Conservation (phyloP, 495 filamentous ascomycete genomes). For the Neurospora sublineolata region DNA sequence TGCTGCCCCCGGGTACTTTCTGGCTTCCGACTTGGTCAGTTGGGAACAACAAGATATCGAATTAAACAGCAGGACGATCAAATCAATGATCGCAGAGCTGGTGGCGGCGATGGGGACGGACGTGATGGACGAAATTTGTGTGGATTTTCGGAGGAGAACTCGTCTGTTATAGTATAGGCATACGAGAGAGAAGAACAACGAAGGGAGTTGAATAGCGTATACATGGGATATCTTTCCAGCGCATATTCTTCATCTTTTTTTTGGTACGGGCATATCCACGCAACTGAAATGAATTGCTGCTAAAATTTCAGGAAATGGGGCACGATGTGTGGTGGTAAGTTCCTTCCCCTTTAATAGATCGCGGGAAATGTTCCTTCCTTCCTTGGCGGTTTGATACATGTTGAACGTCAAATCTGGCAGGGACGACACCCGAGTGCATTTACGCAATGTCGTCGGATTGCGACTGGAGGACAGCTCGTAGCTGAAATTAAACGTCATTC, state of each 20-base stretch:
- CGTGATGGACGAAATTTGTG: conserved; percentile 43
- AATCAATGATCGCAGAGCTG: conserved; percentile 61
- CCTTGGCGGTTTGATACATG: neutral
- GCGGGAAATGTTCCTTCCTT: neutral
- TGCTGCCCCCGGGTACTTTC: conserved; percentile 17
- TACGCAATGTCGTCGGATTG: neutral
- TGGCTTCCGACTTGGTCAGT: conserved; percentile 44
- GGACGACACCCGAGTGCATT: neutral
- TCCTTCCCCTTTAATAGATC: neutral
- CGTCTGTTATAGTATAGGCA: neutral
- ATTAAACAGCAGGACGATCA: conserved; percentile 39
- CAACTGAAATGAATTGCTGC: neutral
- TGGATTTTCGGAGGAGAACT: conserved; percentile 20
- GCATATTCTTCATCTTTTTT: neutral
- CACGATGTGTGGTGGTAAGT: neutral
- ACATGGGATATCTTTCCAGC: neutral
- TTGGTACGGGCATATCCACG: neutral
- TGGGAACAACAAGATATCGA: conserved; percentile 53
- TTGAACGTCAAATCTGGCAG: neutral
- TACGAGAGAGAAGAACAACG: neutral
- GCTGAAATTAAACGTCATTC: neutral
- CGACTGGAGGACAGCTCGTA: neutral
- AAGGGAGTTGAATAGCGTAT: neutral
- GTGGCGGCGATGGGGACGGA: conserved; percentile 65
- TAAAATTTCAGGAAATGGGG: neutral